Evolutionary conservation across 1,284 basidiomycete genomes (phyloP), one percentile per base, ranked within the genome.

Genomic region (Cryptococcus deneoformans): DNA sequence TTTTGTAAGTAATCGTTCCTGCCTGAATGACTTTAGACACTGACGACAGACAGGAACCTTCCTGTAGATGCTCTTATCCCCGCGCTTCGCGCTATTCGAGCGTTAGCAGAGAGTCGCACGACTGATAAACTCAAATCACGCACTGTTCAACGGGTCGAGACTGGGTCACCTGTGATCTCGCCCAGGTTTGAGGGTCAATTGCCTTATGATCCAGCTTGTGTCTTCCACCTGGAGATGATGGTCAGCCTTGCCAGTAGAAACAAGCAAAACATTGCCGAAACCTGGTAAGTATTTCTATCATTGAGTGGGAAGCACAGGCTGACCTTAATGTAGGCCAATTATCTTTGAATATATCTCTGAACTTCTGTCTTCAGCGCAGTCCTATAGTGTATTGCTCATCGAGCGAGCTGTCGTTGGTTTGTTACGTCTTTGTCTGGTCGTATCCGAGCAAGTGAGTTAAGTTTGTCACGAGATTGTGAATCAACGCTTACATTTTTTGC

Each of bases 361-460:
- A 1, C 78, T 99, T 34, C 80, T 99, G 16, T 85, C 86, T 6
- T 82, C 87, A 1, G 85, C 95, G 0, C 82, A 83, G 29, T 86
- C 87, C 57, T 94, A 93, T 72, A 94, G 92, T 69, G 85, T 92
- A 14, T 81, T 98, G 50, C 84, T 97, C 48, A 89, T 97, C 44
- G 96, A 99, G 74, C 85, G 96, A n/a, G 93, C 94, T 1, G 89
- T 97, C 1, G 92, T 94, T n/a, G 88, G 88, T 29, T 80, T 97
- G 24, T 78, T 96, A 52, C 84, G 89, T 37, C 79, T 96, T 34
- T 90, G 89, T 65, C 79, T 87, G 56, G 85, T 92, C 49, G 81
- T 94, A 6, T 88, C 89, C 6, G 84, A 86, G 53, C 85, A 86
- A 77, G 91, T 89, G 65, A 67, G 82, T 72, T 48, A 6, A 2